These are phyloP conservation scores for Echeveria elegans DNA, from an alignment of 164 flowering plant genomes.

Conservation along the genomic window DNA sequence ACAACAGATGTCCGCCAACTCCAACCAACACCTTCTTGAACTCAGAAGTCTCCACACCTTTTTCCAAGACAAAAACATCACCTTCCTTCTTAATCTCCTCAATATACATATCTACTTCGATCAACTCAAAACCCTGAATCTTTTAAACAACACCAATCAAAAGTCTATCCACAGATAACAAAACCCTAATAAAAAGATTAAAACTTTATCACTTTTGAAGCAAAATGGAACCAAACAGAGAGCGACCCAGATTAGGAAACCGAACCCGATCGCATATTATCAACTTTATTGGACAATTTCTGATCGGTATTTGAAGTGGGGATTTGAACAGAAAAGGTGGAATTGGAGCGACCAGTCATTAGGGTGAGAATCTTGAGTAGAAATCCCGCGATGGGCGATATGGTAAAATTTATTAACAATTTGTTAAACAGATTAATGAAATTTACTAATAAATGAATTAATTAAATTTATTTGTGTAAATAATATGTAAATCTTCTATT, in stretches of 20 bases:
- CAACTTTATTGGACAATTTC: not conserved
- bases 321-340: not conserved
- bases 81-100: slow-evolving; percentile 42
- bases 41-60: slow-evolving; percentile 15
- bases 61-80: slow-evolving; percentile 12
- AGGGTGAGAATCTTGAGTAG: too few relatives aligned
- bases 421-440: too few relatives aligned
- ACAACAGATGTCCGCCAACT: slow-evolving; percentile 68
- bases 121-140: slow-evolving; percentile 7
- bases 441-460: too few relatives aligned
- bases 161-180: not conserved
- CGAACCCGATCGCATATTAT: not conserved
- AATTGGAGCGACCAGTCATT: not conserved
- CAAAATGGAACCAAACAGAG: not conserved
- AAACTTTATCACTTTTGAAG: not conserved
- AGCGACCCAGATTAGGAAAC: not conserved
- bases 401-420: too few relatives aligned
- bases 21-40: slow-evolving; percentile 60
- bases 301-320: not conserved
- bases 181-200: not conserved
- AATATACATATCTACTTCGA: slow-evolving; percentile 40
- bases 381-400: too few relatives aligned
- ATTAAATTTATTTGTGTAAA: too few relatives aligned
- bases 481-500: too few relatives aligned
- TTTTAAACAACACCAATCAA: not conserved